Evolutionary conservation across 2,329 filamentous ascomycete genomes (phyloP).

Genomic region (Neobulgaria alba): DNA sequence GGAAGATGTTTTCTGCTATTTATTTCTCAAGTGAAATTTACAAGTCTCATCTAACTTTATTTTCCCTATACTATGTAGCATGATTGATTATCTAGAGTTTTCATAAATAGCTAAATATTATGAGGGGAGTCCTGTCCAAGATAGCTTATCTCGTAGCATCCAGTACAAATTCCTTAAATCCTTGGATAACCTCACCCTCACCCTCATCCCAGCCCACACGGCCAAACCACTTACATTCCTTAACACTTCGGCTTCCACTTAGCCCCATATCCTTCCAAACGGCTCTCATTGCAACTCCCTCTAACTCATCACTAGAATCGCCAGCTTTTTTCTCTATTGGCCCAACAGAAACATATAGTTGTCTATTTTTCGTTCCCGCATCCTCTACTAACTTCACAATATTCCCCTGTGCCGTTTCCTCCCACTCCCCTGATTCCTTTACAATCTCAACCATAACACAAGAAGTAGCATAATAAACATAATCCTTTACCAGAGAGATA

Average conservation of each 20-base stretch:
- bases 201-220: conserved; percentile 9
- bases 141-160: conserved; percentile 16
- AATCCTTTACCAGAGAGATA: conserved; percentile 18
- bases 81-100: no score
- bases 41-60: no score
- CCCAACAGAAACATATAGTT: neutral
- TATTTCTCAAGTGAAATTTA: no score
- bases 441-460: neutral
- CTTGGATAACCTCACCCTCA: conserved; percentile 15
- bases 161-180: conserved; percentile 18
- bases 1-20: no score
- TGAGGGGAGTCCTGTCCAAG: no score
- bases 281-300: neutral
- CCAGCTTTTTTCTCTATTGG: neutral
- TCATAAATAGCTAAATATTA: no score
- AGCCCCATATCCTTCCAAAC: conserved; percentile 1
- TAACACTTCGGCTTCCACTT: conserved; percentile 2
- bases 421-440: neutral
- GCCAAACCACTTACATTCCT: conserved; percentile 20
- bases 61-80: no score
- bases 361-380: neutral
- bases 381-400: no score
- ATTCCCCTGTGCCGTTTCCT: conserved; percentile 1
- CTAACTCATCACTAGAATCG: no score
- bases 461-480: conserved; percentile 19